Percentiles rank a stretch among this genome's conserved stretches.
phyloP scores from a whole-genome alignment of 2,329 filamentous ascomycete species.

The Pestalotiopsis sp. region DNA sequence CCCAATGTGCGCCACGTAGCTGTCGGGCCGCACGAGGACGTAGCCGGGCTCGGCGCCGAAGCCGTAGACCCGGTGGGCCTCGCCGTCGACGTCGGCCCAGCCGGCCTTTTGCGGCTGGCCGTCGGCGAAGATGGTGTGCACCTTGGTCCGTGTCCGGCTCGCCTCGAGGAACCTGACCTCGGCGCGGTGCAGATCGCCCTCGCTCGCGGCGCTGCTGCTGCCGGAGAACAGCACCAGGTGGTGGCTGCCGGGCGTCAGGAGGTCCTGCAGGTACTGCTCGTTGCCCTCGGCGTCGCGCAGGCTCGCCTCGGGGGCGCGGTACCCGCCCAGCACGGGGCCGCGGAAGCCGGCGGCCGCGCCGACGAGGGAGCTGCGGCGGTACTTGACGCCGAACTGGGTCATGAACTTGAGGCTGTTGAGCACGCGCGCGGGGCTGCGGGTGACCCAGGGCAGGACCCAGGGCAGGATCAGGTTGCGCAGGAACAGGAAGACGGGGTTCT shows the following conservation, averaged over 20 bases:
- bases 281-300: constrained; percentile 16
- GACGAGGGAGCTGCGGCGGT: constrained; percentile 41
- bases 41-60: constrained; percentile 28
- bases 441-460: constrained; percentile 39
- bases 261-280: constrained; percentile 8
- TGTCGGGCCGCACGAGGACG: constrained; percentile 34
- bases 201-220: neutral
- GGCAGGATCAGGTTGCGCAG: constrained; percentile 42
- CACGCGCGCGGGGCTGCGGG: constrained; percentile 23
- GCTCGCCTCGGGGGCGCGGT: constrained; percentile 45
- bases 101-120: neutral
- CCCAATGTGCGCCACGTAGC: constrained; percentile 35
- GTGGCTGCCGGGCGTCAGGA: constrained; percentile 4
- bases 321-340: constrained; percentile 45
- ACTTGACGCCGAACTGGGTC: constrained; percentile 45
- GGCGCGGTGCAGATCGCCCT: constrained; percentile 19
- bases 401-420: constrained; percentile 35
- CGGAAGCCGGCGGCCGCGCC: constrained; percentile 31
- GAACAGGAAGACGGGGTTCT: constrained; percentile 35
- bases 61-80: constrained; percentile 31
- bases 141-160: constrained; percentile 1
- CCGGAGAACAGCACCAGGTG: constrained; percentile 36
- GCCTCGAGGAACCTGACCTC: constrained; percentile 16
- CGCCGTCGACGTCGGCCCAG: constrained; percentile 24
- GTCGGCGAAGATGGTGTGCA: constrained; percentile 13